Percentiles rank a stretch among this genome's conserved stretches.
Evolutionary conservation across 2,329 filamentous ascomycete genomes (phyloP).

Genomic region (Hymenoscyphus salicellus): DNA sequence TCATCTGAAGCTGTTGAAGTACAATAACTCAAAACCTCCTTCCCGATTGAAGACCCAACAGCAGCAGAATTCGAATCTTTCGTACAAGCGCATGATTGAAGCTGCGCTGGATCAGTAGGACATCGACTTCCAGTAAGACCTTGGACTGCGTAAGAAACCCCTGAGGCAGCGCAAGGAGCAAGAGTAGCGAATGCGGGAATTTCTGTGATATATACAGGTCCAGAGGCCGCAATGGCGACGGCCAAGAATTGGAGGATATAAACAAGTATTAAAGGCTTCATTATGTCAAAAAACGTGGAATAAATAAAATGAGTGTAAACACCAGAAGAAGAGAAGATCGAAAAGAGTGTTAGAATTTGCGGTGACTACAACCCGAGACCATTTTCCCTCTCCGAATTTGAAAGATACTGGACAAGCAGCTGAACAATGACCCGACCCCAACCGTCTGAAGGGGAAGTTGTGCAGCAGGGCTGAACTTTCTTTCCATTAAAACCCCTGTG

Average conservation of each 20-base stretch:
- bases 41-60: conserved; percentile 10
- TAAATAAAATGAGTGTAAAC: background rate
- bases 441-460: background rate
- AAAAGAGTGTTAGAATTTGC: background rate
- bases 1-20: conserved; percentile 18
- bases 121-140: conserved; percentile 44
- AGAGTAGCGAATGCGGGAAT: conserved; percentile 30
- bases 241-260: conserved; percentile 4
- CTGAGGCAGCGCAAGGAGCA: conserved; percentile 50
- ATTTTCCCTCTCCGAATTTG: background rate
- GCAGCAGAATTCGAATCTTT: conserved; percentile 20
- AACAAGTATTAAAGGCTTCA: conserved; percentile 9
- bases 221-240: conserved; percentile 5
- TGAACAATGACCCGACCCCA: background rate
- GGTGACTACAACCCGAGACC: background rate
- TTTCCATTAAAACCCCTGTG: background rate
- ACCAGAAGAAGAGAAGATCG: background rate
- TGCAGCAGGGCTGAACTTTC: background rate
- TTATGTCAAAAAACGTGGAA: background rate
- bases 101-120: conserved; percentile 42
- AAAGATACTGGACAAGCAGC: background rate
- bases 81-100: conserved; percentile 45
- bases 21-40: conserved; percentile 13
- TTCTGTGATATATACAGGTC: conserved; percentile 18
- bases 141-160: conserved; percentile 45